A percentile compares a stretch with the other conserved stretches of the same genome.
These are phyloP conservation scores for Aspergillus fischeri DNA, from an alignment of 2,329 filamentous ascomycete genomes.

Conservation along the genomic window DNA sequence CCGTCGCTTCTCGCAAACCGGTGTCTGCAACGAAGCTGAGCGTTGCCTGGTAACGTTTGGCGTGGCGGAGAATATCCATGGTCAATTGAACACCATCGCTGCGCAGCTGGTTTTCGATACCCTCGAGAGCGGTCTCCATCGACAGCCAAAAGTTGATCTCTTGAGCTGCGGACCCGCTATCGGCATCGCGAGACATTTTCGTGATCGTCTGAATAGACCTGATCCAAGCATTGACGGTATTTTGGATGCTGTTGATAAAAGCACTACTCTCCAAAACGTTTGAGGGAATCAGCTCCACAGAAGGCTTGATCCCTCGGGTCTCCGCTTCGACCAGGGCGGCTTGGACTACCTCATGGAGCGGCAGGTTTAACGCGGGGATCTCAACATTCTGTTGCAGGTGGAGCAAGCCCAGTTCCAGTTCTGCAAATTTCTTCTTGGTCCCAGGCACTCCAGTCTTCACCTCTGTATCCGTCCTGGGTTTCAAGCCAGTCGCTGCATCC, in stretches of 20 bases:
- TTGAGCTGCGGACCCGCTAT: conserved; percentile 78
- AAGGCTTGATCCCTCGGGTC: conserved; percentile 61
- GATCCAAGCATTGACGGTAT: conserved; percentile 96
- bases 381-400: conserved; percentile 97
- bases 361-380: conserved; percentile 85
- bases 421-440: conserved; percentile 95
- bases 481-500: conserved; percentile 60
- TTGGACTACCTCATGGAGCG: conserved; percentile 85
- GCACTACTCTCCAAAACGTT: conserved; percentile 79
- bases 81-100: conserved; percentile 88
- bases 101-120: conserved; percentile 81
- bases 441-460: conserved; percentile 91
- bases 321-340: conserved; percentile 75
- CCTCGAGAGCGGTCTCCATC: conserved; percentile 90
- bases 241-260: conserved; percentile 90
- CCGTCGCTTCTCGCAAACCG: conserved; percentile 89
- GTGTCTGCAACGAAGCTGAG: conserved; percentile 97
- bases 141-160: conserved; percentile 99
- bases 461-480: conserved; percentile 77
- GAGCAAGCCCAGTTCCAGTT: conserved; percentile 82
- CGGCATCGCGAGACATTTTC: conserved; percentile 81
- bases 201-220: conserved; percentile 97
- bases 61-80: conserved; percentile 90
- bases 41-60: conserved; percentile 95
- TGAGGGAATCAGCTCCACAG: conserved; percentile 72